These are phyloP conservation scores for Mrakia frigida DNA, from an alignment of 768 basidiomycete species.

Conservation along the genomic window DNA sequence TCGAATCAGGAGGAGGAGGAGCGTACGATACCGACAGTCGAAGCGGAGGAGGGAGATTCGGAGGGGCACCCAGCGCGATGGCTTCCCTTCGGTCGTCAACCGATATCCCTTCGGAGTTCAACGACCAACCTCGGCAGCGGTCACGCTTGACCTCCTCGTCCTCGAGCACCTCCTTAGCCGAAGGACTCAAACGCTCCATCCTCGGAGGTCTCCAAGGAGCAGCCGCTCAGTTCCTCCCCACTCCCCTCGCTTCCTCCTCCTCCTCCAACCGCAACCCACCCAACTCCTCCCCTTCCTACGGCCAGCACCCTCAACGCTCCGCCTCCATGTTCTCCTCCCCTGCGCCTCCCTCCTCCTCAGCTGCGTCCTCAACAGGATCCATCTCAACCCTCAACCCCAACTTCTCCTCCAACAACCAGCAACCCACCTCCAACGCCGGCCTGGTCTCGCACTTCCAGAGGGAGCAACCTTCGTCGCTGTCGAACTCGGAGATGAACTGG, in stretches of 20 bases:
- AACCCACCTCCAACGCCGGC: background rate
- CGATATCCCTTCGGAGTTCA: background rate
- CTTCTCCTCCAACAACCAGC: background rate
- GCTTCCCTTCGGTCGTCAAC: background rate
- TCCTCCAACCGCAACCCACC: background rate
- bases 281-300: background rate
- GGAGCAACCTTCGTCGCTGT: background rate
- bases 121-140: background rate
- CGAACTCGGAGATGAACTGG: background rate
- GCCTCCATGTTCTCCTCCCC: background rate
- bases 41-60: background rate
- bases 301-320: background rate
- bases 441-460: slow-evolving; percentile 1
- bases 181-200: slow-evolving; percentile 2
- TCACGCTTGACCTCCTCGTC: background rate
- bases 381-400: background rate
- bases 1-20: no score
- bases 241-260: background rate
- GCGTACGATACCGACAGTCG: background rate
- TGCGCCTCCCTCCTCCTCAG: background rate
- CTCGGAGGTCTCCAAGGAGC: background rate
- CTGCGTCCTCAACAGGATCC: background rate
- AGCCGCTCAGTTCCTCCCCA: background rate
- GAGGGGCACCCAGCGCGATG: background rate
- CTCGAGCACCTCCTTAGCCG: background rate